Percentiles rank a stretch among this genome's conserved stretches.
Conservation (phyloP, 148 eudicot species). For the Rhododendron williamsianum region DNA sequence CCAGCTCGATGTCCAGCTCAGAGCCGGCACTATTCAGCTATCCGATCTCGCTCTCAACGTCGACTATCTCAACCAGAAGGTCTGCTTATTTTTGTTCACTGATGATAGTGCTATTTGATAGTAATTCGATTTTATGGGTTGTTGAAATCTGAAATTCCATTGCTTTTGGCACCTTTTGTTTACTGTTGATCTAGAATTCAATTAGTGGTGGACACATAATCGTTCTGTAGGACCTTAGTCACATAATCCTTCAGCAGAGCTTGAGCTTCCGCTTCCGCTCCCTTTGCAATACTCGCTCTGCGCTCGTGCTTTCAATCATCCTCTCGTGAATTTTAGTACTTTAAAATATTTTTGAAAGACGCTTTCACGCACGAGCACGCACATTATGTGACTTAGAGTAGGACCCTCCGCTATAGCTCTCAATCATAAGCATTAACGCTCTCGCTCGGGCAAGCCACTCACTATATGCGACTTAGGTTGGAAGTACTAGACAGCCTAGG, state of each 20-base stretch:
- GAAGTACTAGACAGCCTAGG: neutral
- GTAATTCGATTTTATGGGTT: neutral
- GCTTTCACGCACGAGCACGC: neutral
- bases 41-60: conserved; percentile 85
- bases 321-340: neutral
- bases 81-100: conserved; percentile 7
- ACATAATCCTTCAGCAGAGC: neutral
- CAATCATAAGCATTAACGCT: neutral
- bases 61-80: conserved; percentile 72
- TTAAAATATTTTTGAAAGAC: no score
- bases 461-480: neutral
- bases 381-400: neutral
- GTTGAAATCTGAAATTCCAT: neutral
- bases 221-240: neutral
- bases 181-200: neutral
- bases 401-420: neutral
- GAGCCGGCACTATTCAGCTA: conserved; percentile 66
- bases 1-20: conserved; percentile 88
- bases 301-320: neutral
- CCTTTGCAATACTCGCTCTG: neutral
- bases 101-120: neutral
- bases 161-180: neutral
- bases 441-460: neutral
- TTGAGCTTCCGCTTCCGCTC: neutral
- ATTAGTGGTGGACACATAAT: neutral